Evolutionary conservation across 2,329 filamentous ascomycete species (phyloP).

Genomic region (Leptodontidium sp.): DNA sequence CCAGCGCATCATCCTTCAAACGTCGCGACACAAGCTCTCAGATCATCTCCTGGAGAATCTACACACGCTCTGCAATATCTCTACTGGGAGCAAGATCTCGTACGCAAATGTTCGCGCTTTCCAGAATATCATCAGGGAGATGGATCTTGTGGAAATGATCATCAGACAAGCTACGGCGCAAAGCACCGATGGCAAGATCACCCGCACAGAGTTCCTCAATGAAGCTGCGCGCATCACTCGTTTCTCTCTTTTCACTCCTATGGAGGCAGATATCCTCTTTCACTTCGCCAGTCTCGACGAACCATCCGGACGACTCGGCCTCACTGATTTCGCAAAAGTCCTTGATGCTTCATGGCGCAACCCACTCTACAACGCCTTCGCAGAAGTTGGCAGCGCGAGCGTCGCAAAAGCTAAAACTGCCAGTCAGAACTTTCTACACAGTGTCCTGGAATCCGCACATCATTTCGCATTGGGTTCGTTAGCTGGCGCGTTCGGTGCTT

Average conservation of each 20-base stretch:
- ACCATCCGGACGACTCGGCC: constrained; percentile 82
- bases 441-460: constrained; percentile 79
- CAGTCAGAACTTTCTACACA: constrained; percentile 65
- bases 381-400: constrained; percentile 51
- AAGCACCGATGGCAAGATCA: constrained; percentile 91
- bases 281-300: constrained; percentile 96
- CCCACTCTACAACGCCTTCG: constrained; percentile 48
- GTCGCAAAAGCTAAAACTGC: constrained; percentile 61
- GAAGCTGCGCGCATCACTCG: constrained; percentile 90
- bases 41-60: constrained; percentile 94
- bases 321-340: constrained; percentile 91
- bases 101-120: constrained; percentile 98
- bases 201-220: constrained; percentile 90
- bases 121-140: constrained; percentile 96
- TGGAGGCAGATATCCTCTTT: constrained; percentile 98
- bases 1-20: constrained; percentile 94
- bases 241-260: constrained; percentile 95
- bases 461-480: constrained; percentile 90
- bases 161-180: constrained; percentile 85
- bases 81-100: constrained; percentile 88
- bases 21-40: constrained; percentile 93
- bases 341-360: constrained; percentile 92
- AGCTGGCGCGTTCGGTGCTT: constrained; percentile 95
- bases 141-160: constrained; percentile 96
- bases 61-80: constrained; percentile 93